Conservation (phyloP, 129 eudicot genomes). For the Calendula officinalis region DNA sequence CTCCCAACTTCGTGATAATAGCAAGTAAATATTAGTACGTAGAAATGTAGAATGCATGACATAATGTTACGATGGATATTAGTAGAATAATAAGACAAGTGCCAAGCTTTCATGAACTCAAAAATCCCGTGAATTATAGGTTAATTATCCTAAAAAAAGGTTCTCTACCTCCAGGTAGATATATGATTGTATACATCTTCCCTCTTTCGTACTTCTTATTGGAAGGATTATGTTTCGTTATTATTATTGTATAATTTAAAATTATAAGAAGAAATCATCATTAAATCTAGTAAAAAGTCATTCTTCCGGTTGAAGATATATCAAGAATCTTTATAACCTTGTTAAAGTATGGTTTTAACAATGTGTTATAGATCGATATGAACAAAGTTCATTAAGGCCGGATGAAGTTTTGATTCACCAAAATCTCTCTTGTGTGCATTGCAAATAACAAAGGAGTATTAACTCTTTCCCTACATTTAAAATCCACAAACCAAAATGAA, state of each 20-base stretch:
- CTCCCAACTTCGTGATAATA: conserved; percentile 10
- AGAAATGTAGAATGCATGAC: too few species aligned
- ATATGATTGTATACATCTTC: too few species aligned
- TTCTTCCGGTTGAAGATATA: background rate
- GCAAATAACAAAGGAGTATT: conserved; percentile 21
- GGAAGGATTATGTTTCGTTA: too few species aligned
- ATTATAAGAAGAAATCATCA: background rate
- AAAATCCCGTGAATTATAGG: background rate
- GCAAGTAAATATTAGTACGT: conserved; percentile 2
- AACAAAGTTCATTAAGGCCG: conserved; percentile 17
- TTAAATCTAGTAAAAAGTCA: conserved; percentile 3
- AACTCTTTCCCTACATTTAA: conserved; percentile 33
- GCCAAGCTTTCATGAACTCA: background rate
- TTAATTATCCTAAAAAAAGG: too few species aligned
- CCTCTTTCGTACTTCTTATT: too few species aligned
- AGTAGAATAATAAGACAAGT: conserved; percentile 1
- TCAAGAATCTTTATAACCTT: conserved; percentile 12
- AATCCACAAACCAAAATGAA: background rate
- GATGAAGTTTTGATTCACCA: conserved; percentile 11
- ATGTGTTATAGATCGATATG: conserved; percentile 26
- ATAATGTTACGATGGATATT: conserved; percentile 4
- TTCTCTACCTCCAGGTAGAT: too few species aligned
- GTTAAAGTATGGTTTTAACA: conserved; percentile 16
- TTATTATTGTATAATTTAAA: background rate
- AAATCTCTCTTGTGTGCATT: conserved; percentile 17